phyloP scores from a whole-genome alignment of 768 basidiomycete genomes.

The Russula brevipes region DNA sequence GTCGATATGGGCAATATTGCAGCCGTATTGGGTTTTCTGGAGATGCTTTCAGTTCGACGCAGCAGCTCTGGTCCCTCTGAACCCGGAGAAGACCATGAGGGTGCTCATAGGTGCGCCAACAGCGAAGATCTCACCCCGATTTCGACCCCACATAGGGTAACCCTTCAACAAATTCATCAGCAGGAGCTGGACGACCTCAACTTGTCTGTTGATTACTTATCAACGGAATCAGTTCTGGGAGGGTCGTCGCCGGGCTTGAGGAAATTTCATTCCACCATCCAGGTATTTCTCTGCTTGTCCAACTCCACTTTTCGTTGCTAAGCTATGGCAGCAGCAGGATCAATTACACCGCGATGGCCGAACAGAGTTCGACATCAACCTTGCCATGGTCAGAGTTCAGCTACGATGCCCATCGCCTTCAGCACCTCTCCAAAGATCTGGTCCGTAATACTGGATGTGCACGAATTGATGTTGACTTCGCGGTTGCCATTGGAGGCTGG shows the following conservation, averaged over 20 bases:
- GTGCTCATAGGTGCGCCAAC: not conserved
- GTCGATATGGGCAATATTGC: constrained; percentile 54
- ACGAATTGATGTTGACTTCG: constrained; percentile 43
- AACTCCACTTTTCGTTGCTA: not conserved
- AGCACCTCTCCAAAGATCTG: constrained; percentile 49
- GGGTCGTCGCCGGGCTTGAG: not conserved
- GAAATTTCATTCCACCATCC: not conserved
- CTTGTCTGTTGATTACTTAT: constrained; percentile 44
- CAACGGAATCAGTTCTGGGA: constrained; percentile 3
- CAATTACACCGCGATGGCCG: not conserved
- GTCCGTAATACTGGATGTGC: constrained; percentile 61
- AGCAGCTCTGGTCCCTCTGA: not conserved
- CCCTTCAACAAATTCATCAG: constrained; percentile 42
- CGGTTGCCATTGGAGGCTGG: constrained; percentile 20
- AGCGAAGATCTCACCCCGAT: constrained; percentile 10
- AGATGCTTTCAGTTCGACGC: constrained; percentile 34
- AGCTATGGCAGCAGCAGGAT: not conserved
- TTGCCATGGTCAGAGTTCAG: constrained; percentile 61
- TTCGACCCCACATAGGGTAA: constrained; percentile 31
- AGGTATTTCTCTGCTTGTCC: not conserved
- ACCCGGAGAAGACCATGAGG: not conserved
- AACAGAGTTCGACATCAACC: constrained; percentile 35
- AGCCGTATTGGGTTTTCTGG: constrained; percentile 44
- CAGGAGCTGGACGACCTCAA: constrained; percentile 57
- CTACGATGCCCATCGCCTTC: constrained; percentile 60